Evolutionary conservation across 2,329 filamentous ascomycete species (phyloP).

Genomic region (Sclerotinia borealis): DNA sequence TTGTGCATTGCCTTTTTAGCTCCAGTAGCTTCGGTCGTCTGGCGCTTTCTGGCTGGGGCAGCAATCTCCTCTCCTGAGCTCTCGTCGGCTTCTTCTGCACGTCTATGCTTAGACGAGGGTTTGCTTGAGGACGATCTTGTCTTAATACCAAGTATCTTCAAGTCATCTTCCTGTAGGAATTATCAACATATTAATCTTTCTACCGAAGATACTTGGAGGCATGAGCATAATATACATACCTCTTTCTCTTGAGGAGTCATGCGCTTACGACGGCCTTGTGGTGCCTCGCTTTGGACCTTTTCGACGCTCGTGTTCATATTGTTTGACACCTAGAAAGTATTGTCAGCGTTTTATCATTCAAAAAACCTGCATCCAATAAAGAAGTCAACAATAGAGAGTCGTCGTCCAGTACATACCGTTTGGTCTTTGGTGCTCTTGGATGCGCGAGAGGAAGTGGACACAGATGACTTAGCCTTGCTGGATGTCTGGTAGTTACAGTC

Average conservation of each 20-base stretch:
- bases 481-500: background rate
- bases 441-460: background rate
- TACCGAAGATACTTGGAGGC: rapidly evolving
- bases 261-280: background rate
- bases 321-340: background rate
- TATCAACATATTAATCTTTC: background rate
- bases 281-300: background rate
- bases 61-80: background rate
- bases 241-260: background rate
- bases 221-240: background rate
- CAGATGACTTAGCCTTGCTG: background rate
- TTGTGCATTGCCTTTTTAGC: too few species aligned
- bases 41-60: background rate
- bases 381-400: background rate
- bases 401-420: background rate
- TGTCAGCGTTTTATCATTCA: background rate
- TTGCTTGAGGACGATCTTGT: background rate
- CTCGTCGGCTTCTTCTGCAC: background rate
- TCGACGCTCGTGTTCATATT: background rate
- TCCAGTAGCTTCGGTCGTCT: background rate
- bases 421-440: background rate
- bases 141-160: too few species aligned
- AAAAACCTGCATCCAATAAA: background rate
- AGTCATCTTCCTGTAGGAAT: background rate
- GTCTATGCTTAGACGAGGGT: background rate